Base-by-base conservation (phyloP, 495 filamentous ascomycete genomes). In the Penicillium verhagenii region DNA sequence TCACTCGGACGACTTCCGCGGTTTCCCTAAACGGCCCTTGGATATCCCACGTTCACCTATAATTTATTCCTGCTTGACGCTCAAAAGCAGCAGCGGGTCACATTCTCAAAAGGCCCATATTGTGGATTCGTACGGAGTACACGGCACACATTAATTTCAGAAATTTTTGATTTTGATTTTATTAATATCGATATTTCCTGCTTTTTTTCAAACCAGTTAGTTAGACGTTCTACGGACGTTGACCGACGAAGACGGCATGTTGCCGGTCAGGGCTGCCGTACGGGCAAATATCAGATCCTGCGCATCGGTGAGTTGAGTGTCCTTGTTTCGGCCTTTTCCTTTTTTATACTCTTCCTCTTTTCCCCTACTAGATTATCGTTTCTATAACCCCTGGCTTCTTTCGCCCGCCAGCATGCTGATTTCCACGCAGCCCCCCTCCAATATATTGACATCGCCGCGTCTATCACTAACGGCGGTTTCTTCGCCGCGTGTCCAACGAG, bases 1-100 rank as follows among this genome's bases (percentile, higher is more conserved):
- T 26, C 38, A 52, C 21, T 25, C 61, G 61, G 61, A 57, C 61
- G 51, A 60, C 54, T 64, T 64, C 61, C 61, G 61, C 46, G 50
- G 16, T 9, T 42, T 46, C 24, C 56, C 49, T 28, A 29, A 19
- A n/a, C 24, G 21, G 25, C 45, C 28, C 21, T 20, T 23, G 26
- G 28, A 21, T 29, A 14, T 42, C 29, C n/a, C 24, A 25, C 31
- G 26, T 20, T 23, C 20, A 24, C 50, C 43, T 23, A 35, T 33
- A 28, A 18, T n/a, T n/a, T 6, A 16, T 35, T 35, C 14, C 16
- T 35, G 33, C 14, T 16, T 14, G 16, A 45, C 13, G 25, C 23
- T 45, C 26, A 48, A 42, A 47, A 21, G 38, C n/a, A 24, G 20
- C 26, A 25, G 48, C 49, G 49, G 23, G 23, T 37, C 52, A 38